phyloP scores from a whole-genome alignment of 73 alveolate genomes.

The Paramecium primaurelia region DNA sequence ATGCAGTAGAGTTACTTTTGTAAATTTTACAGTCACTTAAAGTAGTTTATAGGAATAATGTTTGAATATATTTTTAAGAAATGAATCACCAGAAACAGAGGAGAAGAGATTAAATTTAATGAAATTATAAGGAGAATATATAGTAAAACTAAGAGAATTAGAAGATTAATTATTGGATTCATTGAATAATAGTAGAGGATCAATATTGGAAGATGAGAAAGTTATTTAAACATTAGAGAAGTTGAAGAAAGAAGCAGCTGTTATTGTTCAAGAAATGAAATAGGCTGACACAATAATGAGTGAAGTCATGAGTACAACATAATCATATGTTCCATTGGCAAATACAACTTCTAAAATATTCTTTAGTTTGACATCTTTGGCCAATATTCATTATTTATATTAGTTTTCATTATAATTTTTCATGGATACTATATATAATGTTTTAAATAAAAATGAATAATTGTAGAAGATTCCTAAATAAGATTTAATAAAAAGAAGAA shows the following conservation, averaged over 20 bases:
- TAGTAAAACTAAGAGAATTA: slow-evolving; percentile 91
- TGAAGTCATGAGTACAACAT: slow-evolving; percentile 91
- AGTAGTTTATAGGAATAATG: slow-evolving; percentile 94
- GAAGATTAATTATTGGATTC: slow-evolving; percentile 95
- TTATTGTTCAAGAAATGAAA: slow-evolving; percentile 83
- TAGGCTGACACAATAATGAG: slow-evolving; percentile 90
- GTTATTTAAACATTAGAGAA: slow-evolving; percentile 97
- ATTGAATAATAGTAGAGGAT: slow-evolving; percentile 94
- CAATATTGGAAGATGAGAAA: slow-evolving; percentile 93
- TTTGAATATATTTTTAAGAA: slow-evolving; percentile 92
- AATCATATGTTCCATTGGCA: slow-evolving; percentile 89
- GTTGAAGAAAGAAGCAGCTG: slow-evolving; percentile 94
- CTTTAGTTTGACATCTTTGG: slow-evolving; percentile 90
- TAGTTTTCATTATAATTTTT: slow-evolving; percentile 88
- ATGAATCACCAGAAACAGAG: slow-evolving; percentile 98
- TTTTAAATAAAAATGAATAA: slow-evolving; percentile 71
- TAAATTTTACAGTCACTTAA: slow-evolving; percentile 99
- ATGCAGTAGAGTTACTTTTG: slow-evolving; percentile 98
- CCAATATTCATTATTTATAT: slow-evolving; percentile 85
- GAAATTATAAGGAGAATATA: slow-evolving; percentile 58
- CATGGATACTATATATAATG: slow-evolving; percentile 78
- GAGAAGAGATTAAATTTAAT: slow-evolving; percentile 52
- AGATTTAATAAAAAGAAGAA: slow-evolving; percentile 79
- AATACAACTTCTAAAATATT: slow-evolving; percentile 88
- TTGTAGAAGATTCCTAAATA: slow-evolving; percentile 69